Conservation (phyloP, 495 filamentous ascomycete genomes). For the Chaetomium fimeti region DNA sequence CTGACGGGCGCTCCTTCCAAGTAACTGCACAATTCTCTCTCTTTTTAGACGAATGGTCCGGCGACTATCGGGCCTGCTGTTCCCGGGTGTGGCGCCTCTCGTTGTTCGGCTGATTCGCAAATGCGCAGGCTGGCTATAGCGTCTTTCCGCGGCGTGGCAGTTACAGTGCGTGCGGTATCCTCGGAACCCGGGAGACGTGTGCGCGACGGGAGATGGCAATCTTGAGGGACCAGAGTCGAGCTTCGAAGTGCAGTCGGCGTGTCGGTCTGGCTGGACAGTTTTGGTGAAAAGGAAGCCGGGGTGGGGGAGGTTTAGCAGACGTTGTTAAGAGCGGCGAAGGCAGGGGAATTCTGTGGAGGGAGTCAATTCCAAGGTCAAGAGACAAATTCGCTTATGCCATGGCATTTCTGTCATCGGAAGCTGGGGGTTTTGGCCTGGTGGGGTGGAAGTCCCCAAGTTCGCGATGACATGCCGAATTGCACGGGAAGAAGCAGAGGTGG, state of each 20-base stretch:
- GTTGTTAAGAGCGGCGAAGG: background rate
- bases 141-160: background rate
- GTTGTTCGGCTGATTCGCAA: background rate
- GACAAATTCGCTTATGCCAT: slow-evolving; percentile 30
- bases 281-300: background rate
- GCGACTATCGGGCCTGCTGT: slow-evolving; percentile 6
- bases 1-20: background rate
- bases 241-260: background rate
- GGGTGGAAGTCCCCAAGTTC: slow-evolving; percentile 33
- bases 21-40: background rate
- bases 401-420: slow-evolving; percentile 31
- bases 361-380: slow-evolving; percentile 36
- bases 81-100: background rate
- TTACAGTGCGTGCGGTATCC: background rate
- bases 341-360: slow-evolving; percentile 6
- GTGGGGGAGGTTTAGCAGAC: background rate
- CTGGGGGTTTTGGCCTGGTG: slow-evolving; percentile 28
- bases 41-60: slow-evolving; percentile 1
- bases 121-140: background rate
- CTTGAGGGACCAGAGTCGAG: background rate
- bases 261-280: background rate
- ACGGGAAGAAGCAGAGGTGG: slow-evolving; percentile 29
- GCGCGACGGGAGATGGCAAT: background rate
- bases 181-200: background rate
- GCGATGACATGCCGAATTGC: slow-evolving; percentile 39